These are phyloP conservation scores for Plantago lanceolata DNA, from an alignment of 305 asterid species.

Conservation along the genomic window DNA sequence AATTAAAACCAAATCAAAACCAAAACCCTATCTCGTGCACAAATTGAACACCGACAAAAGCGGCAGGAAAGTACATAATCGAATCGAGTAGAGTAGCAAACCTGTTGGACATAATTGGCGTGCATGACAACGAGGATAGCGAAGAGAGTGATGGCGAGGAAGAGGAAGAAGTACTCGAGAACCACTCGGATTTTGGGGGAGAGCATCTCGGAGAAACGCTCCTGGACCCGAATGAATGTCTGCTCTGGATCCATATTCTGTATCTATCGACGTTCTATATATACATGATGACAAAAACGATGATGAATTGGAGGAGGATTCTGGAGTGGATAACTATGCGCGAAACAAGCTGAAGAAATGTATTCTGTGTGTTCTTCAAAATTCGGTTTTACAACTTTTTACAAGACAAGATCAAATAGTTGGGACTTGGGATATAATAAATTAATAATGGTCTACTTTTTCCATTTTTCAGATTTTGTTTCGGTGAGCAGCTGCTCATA, in stretches of 20 bases:
- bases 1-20: slow-evolving; percentile 5
- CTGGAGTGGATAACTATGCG: slow-evolving; percentile 4
- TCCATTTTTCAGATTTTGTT: too few relatives aligned
- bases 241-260: slow-evolving; percentile 87
- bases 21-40: background rate
- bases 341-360: background rate
- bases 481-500: too few relatives aligned
- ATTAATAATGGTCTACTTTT: background rate
- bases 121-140: slow-evolving; percentile 94
- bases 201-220: slow-evolving; percentile 87
- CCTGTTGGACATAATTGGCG: slow-evolving; percentile 99
- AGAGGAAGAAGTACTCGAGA: slow-evolving; percentile 77
- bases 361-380: background rate
- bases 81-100: slow-evolving; percentile 7
- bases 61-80: background rate
- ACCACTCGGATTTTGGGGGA: slow-evolving; percentile 70
- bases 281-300: background rate
- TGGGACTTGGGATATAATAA: too few relatives aligned
- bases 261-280: slow-evolving; percentile 9
- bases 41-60: background rate
- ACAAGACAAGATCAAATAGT: background rate
- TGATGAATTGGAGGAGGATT: background rate
- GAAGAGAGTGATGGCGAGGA: slow-evolving; percentile 82
- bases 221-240: slow-evolving; percentile 93
- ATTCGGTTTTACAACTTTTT: background rate